Evolutionary conservation across 2,329 filamentous ascomycete genomes (phyloP).

Genomic region (Fusarium longipes): DNA sequence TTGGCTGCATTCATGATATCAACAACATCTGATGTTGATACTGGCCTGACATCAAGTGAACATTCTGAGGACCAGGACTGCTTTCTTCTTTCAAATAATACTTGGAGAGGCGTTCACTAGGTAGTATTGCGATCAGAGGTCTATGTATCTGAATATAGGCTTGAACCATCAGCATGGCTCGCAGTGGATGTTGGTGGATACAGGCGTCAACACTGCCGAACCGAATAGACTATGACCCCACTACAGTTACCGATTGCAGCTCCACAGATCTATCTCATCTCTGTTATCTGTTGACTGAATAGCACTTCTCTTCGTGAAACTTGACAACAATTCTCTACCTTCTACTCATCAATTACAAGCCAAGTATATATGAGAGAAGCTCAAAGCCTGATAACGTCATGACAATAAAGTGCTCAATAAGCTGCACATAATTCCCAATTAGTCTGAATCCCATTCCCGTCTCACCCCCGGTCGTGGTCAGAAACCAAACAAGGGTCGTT

Average conservation of each 20-base stretch:
- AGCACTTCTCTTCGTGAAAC: not conserved
- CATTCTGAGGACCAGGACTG: too few relatives aligned
- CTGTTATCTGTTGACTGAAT: not conserved
- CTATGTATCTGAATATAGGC: too few relatives aligned
- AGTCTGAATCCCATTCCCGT: slow-evolving; percentile 6
- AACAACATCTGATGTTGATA: slow-evolving; percentile 1
- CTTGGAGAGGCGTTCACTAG: too few relatives aligned
- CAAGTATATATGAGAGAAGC: not conserved
- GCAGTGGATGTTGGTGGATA: slow-evolving; percentile 35
- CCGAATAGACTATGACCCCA: slow-evolving; percentile 15
- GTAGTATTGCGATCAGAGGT: too few relatives aligned
- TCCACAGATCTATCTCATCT: slow-evolving; percentile 1
- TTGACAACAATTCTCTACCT: not conserved
- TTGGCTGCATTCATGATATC: not conserved
- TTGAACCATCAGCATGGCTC: slow-evolving; percentile 34
- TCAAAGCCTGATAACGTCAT: not conserved
- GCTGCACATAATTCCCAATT: not conserved
- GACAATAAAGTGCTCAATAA: not conserved
- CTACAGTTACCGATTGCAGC: not conserved
- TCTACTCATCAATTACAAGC: not conserved
- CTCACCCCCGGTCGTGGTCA: slow-evolving; percentile 19
- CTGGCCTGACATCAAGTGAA: not conserved
- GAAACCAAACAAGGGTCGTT: slow-evolving; percentile 35
- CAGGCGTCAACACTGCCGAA: slow-evolving; percentile 24
- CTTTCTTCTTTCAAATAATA: not conserved